Base-by-base conservation (phyloP, 2,329 filamentous ascomycete genomes). In the Phoma herbarum region DNA sequence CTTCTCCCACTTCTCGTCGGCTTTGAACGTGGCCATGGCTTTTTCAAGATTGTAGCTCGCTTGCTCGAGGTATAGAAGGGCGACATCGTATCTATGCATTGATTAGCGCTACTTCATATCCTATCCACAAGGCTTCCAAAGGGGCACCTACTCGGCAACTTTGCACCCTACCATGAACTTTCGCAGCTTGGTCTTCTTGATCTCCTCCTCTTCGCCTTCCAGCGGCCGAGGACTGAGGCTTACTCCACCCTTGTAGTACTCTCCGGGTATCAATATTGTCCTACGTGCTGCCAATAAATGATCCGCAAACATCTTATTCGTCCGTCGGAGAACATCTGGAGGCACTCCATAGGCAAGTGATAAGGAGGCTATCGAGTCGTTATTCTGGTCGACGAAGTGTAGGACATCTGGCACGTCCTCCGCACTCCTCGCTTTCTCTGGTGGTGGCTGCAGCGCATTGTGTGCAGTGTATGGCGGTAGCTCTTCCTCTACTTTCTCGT, bases 121-220 rank as follows among this genome's bases (percentile, higher is more conserved):
- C 23, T 3, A 35, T 52, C 23, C 46, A 37, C 39, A 10, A n/a
- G 1, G n/a, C 37, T 2, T 43, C 20, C 35, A 39, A 26, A n/a
- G 48, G 50, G n/a, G 9, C 37, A 79, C 83, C 78, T 88, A 93
- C 81, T 93, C 89, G 23, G 85, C 80, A 26, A 91, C 89, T 73
- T 94, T 94, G 78, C 88, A 91, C 1, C 84, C 83, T 2, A 92
- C 87, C 91, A 93, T 93, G 82, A 89, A 94, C 61, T 89, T 85
- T 41, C 91, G 83, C 31, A 94, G 83, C 71, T 88, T 88, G 18
- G 80, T 83, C 77, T 91, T 93, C 62, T 87, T 84, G 48, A 84
- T 80, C 77, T 91, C 88, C 69, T 92, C 90, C 44, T 90, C 89
- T 71, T 92, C 90, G 46, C 88, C 87, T 52, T 90, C 89, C n/a